Evolutionary conservation across 306 rosid species (phyloP).

Genomic region (Ochetophila trinervis): DNA sequence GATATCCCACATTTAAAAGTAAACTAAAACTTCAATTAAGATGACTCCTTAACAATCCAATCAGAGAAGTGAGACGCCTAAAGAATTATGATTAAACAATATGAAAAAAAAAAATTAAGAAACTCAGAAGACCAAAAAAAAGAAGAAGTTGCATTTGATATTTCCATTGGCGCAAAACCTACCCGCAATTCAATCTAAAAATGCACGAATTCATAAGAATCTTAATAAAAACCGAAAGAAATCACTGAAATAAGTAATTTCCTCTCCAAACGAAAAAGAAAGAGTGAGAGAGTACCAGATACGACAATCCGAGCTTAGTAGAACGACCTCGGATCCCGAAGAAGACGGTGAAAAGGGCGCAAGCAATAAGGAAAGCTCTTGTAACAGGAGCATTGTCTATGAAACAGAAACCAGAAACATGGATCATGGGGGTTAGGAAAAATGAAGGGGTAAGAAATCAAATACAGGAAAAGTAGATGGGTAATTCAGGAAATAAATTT

Average conservation of each 20-base stretch:
- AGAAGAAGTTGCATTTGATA: not conserved
- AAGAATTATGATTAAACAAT: not conserved
- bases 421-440: slow-evolving; percentile 30
- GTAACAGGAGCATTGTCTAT: slow-evolving; percentile 97
- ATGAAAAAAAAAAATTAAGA: not conserved
- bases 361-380: slow-evolving; percentile 57
- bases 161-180: slow-evolving; percentile 10
- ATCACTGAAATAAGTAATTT: not conserved
- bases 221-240: not conserved
- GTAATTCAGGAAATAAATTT: not conserved
- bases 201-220: slow-evolving; percentile 3
- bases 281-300: slow-evolving; percentile 50
- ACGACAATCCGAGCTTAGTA: slow-evolving; percentile 70
- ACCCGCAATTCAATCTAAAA: slow-evolving; percentile 12
- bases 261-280: not conserved
- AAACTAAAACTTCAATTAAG: slow-evolving; percentile 4
- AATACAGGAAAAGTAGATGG: slow-evolving; percentile 7
- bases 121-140: too few species aligned
- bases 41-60: slow-evolving; percentile 4
- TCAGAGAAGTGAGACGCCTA: not conserved
- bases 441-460: not conserved
- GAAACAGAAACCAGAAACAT: slow-evolving; percentile 28
- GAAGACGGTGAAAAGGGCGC: slow-evolving; percentile 78
- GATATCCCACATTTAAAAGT: not conserved
- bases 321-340: slow-evolving; percentile 93